Base-by-base conservation (phyloP, 345 rosid species). In the Combretum micranthum region DNA sequence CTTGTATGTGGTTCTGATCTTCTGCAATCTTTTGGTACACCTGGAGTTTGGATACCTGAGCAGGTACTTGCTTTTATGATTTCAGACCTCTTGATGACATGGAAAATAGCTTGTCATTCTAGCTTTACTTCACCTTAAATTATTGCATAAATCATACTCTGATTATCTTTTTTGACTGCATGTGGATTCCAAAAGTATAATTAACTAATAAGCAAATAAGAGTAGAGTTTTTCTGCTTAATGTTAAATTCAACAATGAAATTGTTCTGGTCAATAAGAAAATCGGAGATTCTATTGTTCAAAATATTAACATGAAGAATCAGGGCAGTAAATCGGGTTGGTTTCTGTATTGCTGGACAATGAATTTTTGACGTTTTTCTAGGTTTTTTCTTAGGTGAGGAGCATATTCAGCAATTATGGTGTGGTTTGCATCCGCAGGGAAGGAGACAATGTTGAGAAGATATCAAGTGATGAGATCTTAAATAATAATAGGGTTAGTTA, bases 1-100 rank as follows among this genome's bases (percentile, higher is more conserved):
- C 84, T 93, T 56, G 67, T 93, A 39, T 93, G 99, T 64, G 97
- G 95, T 76, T 87, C 97, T 70, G 99, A 89, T 76, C 75, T 93
- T 56, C 78, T 89, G 20, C 75, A 85, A 59, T 89, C 97, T 37
- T 90, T 90, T 62, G 56, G 76, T 73, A 69, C 63, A 56, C 99
- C 95, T 3, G 88, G 88, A 62, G 67, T 68, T 67, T 93, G 99
- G 99, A 83, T 87, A 50, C 92, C 63, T 43, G 92, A 83, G 54
- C 99, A 93, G 84, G 98, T 83, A 75, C 50, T 18, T 26, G 58
- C n/a, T 23, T 47, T 47, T 32, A 32, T 32, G 39, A 5, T 32
- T 32, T 7, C 9, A 7, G 39, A 32, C 6, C 9, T 32, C 39
- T 32, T 11, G 9, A 4, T 32, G 39, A 32, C 9, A 1, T 32